Evolutionary conservation across 1,139 yeast species (phyloP), one percentile per base, ranked within the genome.

Genomic region (Kurtzmaniella natalensis): DNA sequence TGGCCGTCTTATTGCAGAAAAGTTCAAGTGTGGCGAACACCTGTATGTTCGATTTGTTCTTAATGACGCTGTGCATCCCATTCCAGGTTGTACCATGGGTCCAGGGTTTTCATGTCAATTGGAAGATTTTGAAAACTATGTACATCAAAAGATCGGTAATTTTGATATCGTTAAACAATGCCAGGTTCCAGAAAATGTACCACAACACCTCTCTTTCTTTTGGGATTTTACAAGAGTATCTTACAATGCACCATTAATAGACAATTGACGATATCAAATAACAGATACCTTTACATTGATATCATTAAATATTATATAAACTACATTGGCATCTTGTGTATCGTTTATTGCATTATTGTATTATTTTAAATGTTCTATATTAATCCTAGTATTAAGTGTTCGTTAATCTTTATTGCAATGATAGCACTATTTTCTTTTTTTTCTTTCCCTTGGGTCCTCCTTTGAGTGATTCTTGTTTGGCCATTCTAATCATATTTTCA

Each of bases 21-120:
- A 71, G 43, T 56, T 64, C 36, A 45, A 45, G 10, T 73, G 78
- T 50, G 63, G 61, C 3, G 34, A 39, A 2, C 59, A 69, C 7
- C 44, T 61, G 3, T 78, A 57, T 42, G 72, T 77, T 9, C 58
- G 83, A 39, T 56, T 64, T 27, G 47, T 76, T 9, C 51, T 76
- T 20, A 78, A 78, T 48, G 82, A 76, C 39, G 76, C 81, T 0
- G 81, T 78, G 2, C 46, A 70, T 13, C 83, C 83, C 3, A 53
- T 75, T 31, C 65, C 63, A 24, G 51, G 51, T 16, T 78, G 84
- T 54, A 56, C 64, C 29, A 43, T 52, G 19, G 82, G 82, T 2
- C 81, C 82, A 0, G 81, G 80, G 1, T 78, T 72, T 51, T 70
- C 80, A 6, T 76, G 83, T 55, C 53, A 62, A 29, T 47, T 76